These are phyloP conservation scores for Primulina huaijiensis DNA, from an alignment of 257 asterid species.

Conservation along the genomic window DNA sequence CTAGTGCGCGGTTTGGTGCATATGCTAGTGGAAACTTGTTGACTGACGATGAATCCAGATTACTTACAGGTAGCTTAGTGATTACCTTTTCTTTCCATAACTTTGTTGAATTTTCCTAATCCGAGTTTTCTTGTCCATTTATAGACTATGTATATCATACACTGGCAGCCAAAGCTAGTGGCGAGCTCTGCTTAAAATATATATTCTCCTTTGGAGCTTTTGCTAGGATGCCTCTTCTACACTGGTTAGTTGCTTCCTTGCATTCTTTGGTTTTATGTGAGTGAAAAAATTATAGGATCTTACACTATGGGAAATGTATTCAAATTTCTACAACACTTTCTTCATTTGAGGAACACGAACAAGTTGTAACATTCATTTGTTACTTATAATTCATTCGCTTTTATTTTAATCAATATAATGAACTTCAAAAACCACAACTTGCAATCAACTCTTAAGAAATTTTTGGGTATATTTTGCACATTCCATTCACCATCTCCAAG, in stretches of 20 bases:
- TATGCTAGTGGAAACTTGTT: constrained; percentile 45
- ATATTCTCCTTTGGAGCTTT: constrained; percentile 81
- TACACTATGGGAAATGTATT: not conserved
- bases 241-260: constrained; percentile 39
- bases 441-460: too few relatives aligned
- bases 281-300: constrained; percentile 2
- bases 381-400: not conserved
- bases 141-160: constrained; percentile 72
- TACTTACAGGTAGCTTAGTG: constrained; percentile 53
- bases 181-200: constrained; percentile 71
- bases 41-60: constrained; percentile 53
- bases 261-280: not conserved
- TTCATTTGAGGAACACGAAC: too few relatives aligned
- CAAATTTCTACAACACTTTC: not conserved
- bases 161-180: constrained; percentile 75
- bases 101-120: constrained; percentile 19
- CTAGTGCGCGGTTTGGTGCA: constrained; percentile 58
- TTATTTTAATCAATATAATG: too few relatives aligned
- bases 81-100: constrained; percentile 17
- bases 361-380: not conserved
- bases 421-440: too few relatives aligned
- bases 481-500: not conserved
- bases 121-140: constrained; percentile 21
- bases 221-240: constrained; percentile 64
- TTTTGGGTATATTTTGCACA: too few relatives aligned